A percentile compares a stretch with the other conserved stretches of the same genome.
phyloP scores from a whole-genome alignment of 495 filamentous ascomycete genomes.

The Corynascus novoguineensis region DNA sequence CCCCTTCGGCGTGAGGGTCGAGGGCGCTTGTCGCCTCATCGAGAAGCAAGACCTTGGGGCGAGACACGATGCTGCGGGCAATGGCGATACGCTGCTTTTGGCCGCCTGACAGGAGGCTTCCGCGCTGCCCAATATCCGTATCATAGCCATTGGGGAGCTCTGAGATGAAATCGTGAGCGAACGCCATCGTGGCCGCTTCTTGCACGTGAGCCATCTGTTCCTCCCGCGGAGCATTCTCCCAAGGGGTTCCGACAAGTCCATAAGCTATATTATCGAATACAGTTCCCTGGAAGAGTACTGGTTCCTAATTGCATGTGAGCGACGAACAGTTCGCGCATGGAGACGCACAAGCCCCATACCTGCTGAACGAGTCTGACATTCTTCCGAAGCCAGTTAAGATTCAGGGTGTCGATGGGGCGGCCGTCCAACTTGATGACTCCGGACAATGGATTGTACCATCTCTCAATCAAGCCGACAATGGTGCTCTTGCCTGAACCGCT shows the following conservation, averaged over 20 bases:
- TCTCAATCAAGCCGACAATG: constrained; percentile 80
- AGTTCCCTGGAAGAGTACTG: constrained; percentile 65
- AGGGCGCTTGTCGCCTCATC: constrained; percentile 78
- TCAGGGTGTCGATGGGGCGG: constrained; percentile 46
- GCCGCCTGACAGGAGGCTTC: constrained; percentile 45
- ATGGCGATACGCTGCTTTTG: constrained; percentile 60
- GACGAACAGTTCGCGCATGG: background rate
- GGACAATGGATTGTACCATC: constrained; percentile 71
- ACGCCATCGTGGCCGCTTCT: constrained; percentile 51
- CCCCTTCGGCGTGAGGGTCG: constrained; percentile 59
- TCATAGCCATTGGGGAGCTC: constrained; percentile 53
- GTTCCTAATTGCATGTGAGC: constrained; percentile 38
- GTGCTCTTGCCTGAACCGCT: constrained; percentile 71
- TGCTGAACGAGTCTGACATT: constrained; percentile 64
- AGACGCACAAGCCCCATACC: background rate
- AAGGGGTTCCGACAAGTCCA: constrained; percentile 54
- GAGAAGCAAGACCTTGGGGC: constrained; percentile 71
- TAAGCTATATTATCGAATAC: constrained; percentile 59
- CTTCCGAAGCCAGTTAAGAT: constrained; percentile 58
- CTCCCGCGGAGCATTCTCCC: constrained; percentile 41
- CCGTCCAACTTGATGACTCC: constrained; percentile 50
- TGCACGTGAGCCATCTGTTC: constrained; percentile 48
- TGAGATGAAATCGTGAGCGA: constrained; percentile 53
- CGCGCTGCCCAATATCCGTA: constrained; percentile 49
- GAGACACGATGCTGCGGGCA: constrained; percentile 58